phyloP scores from a whole-genome alignment of 352 stramenopile genomes.

The Phytophthora sojae region DNA sequence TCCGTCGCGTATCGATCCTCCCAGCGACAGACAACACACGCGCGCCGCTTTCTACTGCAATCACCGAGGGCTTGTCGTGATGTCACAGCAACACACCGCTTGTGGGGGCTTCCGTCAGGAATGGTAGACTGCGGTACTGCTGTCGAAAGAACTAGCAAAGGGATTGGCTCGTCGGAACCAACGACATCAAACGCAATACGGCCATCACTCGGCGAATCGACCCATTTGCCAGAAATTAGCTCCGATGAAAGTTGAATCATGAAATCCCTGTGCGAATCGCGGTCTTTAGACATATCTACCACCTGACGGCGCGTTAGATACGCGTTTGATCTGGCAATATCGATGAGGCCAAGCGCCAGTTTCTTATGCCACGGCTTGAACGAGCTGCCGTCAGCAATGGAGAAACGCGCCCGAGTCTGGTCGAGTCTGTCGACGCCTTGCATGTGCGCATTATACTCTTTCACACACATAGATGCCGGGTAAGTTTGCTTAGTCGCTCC shows the following conservation, averaged over 20 bases:
- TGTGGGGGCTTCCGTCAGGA: background rate
- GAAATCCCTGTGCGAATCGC: background rate
- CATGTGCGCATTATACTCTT: slow-evolving; percentile 20
- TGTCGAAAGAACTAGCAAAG: background rate
- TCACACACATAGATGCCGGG: slow-evolving; percentile 22
- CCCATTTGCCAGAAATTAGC: background rate
- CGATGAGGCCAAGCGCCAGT: slow-evolving; percentile 20
- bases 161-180: background rate
- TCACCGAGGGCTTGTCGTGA: background rate
- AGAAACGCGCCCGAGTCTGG: slow-evolving; percentile 31
- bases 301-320: background rate
- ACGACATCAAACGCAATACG: background rate
- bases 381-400: slow-evolving; percentile 33
- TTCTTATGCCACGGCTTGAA: slow-evolving; percentile 46
- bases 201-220: background rate
- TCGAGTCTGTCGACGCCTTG: slow-evolving; percentile 37
- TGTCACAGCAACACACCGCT: background rate
- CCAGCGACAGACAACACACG: slow-evolving; percentile 12
- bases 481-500: background rate
- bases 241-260: background rate
- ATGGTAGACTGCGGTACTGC: background rate
- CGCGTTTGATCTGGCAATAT: background rate
- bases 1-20: background rate
- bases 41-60: background rate
- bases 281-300: background rate